These are phyloP conservation scores for Casuarina equisetifolia DNA, from an alignment of 306 rosid genomes.

Conservation along the genomic window DNA sequence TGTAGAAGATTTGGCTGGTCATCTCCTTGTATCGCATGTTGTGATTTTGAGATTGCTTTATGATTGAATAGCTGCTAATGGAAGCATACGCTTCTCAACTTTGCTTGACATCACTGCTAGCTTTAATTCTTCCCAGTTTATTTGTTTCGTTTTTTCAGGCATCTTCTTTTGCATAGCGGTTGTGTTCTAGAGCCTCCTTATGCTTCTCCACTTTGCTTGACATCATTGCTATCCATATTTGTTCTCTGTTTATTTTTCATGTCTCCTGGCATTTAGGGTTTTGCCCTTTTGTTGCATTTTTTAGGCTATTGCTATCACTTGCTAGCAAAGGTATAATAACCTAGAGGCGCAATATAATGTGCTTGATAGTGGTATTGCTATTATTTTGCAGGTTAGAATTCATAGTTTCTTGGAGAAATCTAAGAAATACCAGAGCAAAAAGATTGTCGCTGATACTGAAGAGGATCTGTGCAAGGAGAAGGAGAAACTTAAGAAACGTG, in stretches of 20 bases:
- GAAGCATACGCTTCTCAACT: not conserved
- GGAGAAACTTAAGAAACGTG: slow-evolving; percentile 55
- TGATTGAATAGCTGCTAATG: not conserved
- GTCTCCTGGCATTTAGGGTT: no score
- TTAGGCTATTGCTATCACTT: not conserved
- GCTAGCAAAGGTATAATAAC: not conserved
- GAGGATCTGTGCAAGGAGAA: slow-evolving; percentile 52
- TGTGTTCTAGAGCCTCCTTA: no score
- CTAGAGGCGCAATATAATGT: not conserved
- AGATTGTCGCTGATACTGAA: slow-evolving; percentile 36
- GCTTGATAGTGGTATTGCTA: not conserved
- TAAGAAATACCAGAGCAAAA: slow-evolving; percentile 40
- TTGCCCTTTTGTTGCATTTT: not conserved
- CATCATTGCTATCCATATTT: no score
- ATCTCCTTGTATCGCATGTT: not conserved
- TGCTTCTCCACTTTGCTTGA: no score
- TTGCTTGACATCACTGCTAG: not conserved
- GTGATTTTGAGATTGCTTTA: not conserved
- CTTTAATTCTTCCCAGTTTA: not conserved
- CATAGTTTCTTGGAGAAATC: slow-evolving; percentile 64
- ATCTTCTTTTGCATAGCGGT: not conserved
- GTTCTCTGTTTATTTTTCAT: no score
- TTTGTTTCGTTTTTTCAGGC: not conserved
- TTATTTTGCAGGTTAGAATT: slow-evolving; percentile 54
- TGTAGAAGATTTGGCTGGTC: not conserved